phyloP scores from a whole-genome alignment of 2,329 filamentous ascomycete genomes.

The Alternaria arbusti region DNA sequence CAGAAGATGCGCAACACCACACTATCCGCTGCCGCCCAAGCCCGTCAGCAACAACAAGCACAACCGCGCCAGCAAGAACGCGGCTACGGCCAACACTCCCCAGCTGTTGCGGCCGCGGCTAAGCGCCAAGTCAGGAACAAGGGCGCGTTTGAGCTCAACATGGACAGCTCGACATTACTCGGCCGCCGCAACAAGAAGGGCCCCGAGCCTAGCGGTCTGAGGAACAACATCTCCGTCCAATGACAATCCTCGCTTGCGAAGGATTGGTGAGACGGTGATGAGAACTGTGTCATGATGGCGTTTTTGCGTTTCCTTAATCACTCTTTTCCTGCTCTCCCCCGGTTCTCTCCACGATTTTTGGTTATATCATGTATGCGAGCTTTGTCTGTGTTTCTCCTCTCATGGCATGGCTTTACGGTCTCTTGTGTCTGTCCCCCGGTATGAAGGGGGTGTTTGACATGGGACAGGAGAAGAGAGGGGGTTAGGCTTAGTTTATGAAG shows the following conservation, averaged over 20 bases:
- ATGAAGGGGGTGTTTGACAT: not conserved
- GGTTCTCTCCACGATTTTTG: conserved; percentile 1
- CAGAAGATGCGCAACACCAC: conserved; percentile 86
- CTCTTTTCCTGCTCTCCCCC: conserved; percentile 7
- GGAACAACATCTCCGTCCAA: conserved; percentile 50
- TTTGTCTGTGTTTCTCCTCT: conserved; percentile 10
- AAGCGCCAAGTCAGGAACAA: conserved; percentile 79
- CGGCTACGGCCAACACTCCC: conserved; percentile 89
- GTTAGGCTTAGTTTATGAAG: not conserved
- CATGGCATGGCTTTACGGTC: conserved; percentile 21
- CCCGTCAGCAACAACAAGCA: conserved; percentile 58
- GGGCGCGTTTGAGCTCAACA: conserved; percentile 87
- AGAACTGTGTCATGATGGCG: conserved; percentile 24
- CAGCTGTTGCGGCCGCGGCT: conserved; percentile 81
- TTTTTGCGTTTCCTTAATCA: conserved; percentile 19
- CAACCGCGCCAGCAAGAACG: conserved; percentile 56
- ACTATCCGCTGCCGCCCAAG: conserved; percentile 70
- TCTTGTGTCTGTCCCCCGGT: conserved; percentile 6
- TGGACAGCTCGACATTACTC: conserved; percentile 88
- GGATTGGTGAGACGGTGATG: conserved; percentile 35
- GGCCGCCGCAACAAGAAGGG: conserved; percentile 69
- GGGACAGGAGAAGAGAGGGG: not conserved
- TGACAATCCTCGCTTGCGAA: conserved; percentile 38
- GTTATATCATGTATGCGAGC: conserved; percentile 11
- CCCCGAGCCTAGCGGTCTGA: conserved; percentile 52